Conservation (phyloP, 352 stramenopile genomes). For the Globisporangium splendens region DNA sequence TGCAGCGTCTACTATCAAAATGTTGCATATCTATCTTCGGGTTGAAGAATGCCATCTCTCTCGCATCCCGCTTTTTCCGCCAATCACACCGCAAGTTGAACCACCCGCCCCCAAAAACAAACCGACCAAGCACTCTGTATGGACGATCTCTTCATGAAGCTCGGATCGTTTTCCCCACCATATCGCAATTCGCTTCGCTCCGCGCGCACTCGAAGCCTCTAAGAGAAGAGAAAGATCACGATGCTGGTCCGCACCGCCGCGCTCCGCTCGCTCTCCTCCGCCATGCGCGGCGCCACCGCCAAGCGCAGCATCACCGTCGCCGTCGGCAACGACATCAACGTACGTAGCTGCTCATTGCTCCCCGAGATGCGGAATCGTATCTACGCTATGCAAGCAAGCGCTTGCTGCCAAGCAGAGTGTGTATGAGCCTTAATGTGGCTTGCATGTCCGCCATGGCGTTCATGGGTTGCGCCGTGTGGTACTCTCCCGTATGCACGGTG, state of each 20-base stretch:
- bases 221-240: background rate
- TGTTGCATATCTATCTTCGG: too few relatives aligned
- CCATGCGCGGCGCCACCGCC: background rate
- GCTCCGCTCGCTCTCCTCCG: constrained; percentile 7
- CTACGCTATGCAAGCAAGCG: too few relatives aligned
- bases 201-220: background rate
- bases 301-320: constrained; percentile 23
- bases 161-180: constrained; percentile 2
- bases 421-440: too few relatives aligned
- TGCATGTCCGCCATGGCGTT: too few relatives aligned
- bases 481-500: too few relatives aligned
- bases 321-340: constrained; percentile 27
- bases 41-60: too few relatives aligned
- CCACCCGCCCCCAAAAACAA: background rate
- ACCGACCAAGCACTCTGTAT: too few relatives aligned
- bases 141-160: background rate
- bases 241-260: constrained; percentile 13
- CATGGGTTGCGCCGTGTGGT: too few relatives aligned
- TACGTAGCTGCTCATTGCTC: constrained; percentile 4
- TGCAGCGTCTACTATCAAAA: too few relatives aligned
- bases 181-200: constrained; percentile 6
- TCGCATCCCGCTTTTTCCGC: background rate
- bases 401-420: too few relatives aligned
- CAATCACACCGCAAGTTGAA: constrained; percentile 8
- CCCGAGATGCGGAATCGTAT: too few relatives aligned